Conservation (phyloP, 371 early-diverging fungal species). For the Rhizopus stolonifer region DNA sequence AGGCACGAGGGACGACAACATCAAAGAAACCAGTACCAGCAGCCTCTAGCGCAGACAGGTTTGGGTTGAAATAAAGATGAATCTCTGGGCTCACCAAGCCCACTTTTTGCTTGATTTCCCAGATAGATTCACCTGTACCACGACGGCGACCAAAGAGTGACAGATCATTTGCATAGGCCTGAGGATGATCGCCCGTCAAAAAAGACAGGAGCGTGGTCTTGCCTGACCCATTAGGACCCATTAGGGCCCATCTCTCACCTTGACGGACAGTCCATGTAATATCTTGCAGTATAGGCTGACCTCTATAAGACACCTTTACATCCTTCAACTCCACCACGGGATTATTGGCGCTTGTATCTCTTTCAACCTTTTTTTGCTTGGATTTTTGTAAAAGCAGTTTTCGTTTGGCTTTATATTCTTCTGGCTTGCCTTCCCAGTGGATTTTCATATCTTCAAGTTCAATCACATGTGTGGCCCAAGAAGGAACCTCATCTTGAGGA, state of each 20-base stretch:
- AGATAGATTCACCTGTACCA: slow-evolving; percentile 58
- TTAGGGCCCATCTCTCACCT: slow-evolving; percentile 59
- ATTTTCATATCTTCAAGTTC: slow-evolving; percentile 34
- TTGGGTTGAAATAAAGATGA: slow-evolving; percentile 55
- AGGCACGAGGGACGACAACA: slow-evolving; percentile 37
- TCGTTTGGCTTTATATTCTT: slow-evolving; percentile 20
- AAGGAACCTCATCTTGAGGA: slow-evolving; percentile 59
- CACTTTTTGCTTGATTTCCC: slow-evolving; percentile 55
- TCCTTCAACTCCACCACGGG: slow-evolving; percentile 48
- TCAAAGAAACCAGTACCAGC: slow-evolving; percentile 51
- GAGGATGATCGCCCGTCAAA: slow-evolving; percentile 65
- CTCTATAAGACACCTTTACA: slow-evolving; percentile 49
- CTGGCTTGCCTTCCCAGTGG: slow-evolving; percentile 28
- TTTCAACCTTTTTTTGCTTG: background rate
- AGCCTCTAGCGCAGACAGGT: slow-evolving; percentile 40
- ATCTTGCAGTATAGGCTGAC: slow-evolving; percentile 42
- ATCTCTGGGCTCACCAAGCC: slow-evolving; percentile 60
- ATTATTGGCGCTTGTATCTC: slow-evolving; percentile 10
- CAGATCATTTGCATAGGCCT: slow-evolving; percentile 61
- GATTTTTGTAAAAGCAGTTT: background rate
- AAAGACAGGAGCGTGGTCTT: slow-evolving; percentile 63
- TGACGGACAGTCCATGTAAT: slow-evolving; percentile 53
- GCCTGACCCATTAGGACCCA: slow-evolving; percentile 62
- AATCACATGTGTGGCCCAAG: slow-evolving; percentile 57
- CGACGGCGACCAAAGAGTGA: slow-evolving; percentile 57